A percentile compares a stretch with the other conserved stretches of the same genome.
phyloP scores from a whole-genome alignment of 257 asterid genomes.

The Solanum bulbocastanum region DNA sequence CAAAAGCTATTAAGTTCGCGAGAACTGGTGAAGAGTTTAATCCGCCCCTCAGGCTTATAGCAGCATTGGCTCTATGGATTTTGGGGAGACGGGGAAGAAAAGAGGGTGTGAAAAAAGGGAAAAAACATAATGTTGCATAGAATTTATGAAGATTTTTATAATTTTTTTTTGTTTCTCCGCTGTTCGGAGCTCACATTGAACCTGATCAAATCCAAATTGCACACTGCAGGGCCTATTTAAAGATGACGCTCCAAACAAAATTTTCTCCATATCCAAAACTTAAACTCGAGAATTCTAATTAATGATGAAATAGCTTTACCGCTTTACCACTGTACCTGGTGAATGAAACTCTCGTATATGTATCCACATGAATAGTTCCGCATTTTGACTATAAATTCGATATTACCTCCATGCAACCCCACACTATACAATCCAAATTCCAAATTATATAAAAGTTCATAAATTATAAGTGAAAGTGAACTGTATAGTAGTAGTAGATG shows the following conservation, averaged over 20 bases:
- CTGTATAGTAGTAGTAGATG: background rate
- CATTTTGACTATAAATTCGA: background rate
- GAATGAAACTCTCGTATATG: background rate
- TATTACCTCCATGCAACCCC: background rate
- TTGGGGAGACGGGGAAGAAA: background rate
- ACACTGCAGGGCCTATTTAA: no score
- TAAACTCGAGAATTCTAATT: no score
- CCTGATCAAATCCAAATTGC: no score
- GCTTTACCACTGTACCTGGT: background rate
- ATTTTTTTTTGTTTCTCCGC: no score
- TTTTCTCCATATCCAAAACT: no score
- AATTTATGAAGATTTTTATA: background rate
- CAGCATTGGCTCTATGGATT: background rate
- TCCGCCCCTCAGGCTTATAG: background rate
- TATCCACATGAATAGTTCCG: background rate
- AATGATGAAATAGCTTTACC: no score
- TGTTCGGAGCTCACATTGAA: background rate
- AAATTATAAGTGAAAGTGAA: background rate
- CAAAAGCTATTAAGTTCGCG: background rate
- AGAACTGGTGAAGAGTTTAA: background rate
- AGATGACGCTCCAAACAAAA: no score
- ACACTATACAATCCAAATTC: background rate
- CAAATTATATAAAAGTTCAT: background rate
- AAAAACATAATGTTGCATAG: background rate
- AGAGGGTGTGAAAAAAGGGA: background rate